Conservation (phyloP, 805 yeast genomes). For the Yamadazyma scolyti region DNA sequence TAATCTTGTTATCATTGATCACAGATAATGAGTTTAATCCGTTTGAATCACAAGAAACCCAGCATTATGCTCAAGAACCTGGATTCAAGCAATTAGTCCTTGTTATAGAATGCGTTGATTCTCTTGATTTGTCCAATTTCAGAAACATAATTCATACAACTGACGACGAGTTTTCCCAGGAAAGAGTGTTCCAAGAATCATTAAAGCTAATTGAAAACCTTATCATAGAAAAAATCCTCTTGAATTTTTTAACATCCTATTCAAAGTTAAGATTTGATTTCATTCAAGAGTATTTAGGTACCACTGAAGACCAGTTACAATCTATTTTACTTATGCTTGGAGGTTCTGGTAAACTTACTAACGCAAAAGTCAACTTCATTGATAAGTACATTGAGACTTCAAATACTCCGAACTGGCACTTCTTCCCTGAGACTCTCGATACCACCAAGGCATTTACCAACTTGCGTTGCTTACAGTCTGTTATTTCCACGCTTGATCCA, state of each 20-base stretch:
- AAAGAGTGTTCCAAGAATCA: slow-evolving; percentile 28
- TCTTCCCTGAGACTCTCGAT: slow-evolving; percentile 16
- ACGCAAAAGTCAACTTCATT: slow-evolving; percentile 27
- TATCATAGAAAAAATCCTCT: slow-evolving; percentile 27
- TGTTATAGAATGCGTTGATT: slow-evolving; percentile 29
- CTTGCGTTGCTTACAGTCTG: slow-evolving; percentile 16
- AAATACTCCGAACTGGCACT: slow-evolving; percentile 2
- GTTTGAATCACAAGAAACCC: slow-evolving; percentile 69
- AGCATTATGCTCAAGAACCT: slow-evolving; percentile 38
- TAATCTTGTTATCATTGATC: slow-evolving; percentile 58
- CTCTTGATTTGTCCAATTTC: slow-evolving; percentile 21
- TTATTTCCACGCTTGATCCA: slow-evolving; percentile 6
- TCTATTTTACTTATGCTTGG: slow-evolving; percentile 23
- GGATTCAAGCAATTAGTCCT: slow-evolving; percentile 25
- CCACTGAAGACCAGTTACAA: slow-evolving; percentile 22
- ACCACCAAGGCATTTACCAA: slow-evolving; percentile 20
- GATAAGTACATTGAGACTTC: slow-evolving; percentile 11
- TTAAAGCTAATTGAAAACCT: slow-evolving; percentile 22
- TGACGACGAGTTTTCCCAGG: slow-evolving; percentile 23
- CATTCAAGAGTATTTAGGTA: slow-evolving; percentile 17
- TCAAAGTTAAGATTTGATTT: slow-evolving; percentile 24
- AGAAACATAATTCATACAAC: background rate
- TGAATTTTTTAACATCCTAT: slow-evolving; percentile 28
- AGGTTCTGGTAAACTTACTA: slow-evolving; percentile 23
- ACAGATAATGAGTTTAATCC: slow-evolving; percentile 67